A percentile compares a stretch with the other conserved stretches of the same genome.
These are phyloP conservation scores for Camillea tinctor DNA, from an alignment of 2,329 filamentous ascomycete species.

Conservation along the genomic window DNA sequence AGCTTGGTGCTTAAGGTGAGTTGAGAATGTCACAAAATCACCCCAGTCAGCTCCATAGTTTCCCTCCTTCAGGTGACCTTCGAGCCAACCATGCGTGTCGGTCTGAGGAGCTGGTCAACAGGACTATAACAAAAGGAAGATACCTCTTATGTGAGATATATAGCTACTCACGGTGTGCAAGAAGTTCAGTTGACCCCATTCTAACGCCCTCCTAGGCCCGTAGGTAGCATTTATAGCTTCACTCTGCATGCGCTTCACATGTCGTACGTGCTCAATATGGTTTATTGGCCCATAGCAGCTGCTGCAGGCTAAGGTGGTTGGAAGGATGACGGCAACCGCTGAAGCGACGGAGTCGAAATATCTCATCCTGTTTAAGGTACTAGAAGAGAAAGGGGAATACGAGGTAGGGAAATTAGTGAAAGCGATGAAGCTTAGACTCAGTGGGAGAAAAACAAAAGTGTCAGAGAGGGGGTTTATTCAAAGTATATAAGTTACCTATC, in stretches of 20 bases:
- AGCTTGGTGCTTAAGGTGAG: slow-evolving; percentile 59
- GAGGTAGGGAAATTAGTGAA: too few species aligned
- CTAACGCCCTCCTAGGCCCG: slow-evolving; percentile 45
- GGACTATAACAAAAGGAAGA: neutral
- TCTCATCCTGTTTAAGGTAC: slow-evolving; percentile 8
- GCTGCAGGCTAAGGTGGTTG: slow-evolving; percentile 36
- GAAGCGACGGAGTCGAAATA: slow-evolving; percentile 4
- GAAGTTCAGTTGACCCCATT: slow-evolving; percentile 65
- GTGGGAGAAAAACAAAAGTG: too few species aligned
- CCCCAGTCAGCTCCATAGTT: slow-evolving; percentile 68
- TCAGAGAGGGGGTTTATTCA: too few species aligned
- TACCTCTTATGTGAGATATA: neutral
- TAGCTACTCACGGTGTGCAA: slow-evolving; percentile 48
- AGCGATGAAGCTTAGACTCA: too few species aligned
- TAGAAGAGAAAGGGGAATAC: neutral
- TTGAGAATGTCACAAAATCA: slow-evolving; percentile 61
- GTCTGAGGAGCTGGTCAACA: slow-evolving; percentile 35
- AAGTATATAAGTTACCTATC: too few species aligned
- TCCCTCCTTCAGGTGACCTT: slow-evolving; percentile 59
- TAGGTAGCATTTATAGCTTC: slow-evolving; percentile 42
- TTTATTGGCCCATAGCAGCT: slow-evolving; percentile 43
- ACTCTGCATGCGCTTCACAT: slow-evolving; percentile 50
- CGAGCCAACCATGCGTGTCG: slow-evolving; percentile 61
- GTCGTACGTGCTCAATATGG: slow-evolving; percentile 44
- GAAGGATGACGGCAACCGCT: slow-evolving; percentile 17